These are phyloP conservation scores for Neofusicoccum kwambonambiense DNA, from an alignment of 2,329 filamentous ascomycete genomes.

Conservation along the genomic window DNA sequence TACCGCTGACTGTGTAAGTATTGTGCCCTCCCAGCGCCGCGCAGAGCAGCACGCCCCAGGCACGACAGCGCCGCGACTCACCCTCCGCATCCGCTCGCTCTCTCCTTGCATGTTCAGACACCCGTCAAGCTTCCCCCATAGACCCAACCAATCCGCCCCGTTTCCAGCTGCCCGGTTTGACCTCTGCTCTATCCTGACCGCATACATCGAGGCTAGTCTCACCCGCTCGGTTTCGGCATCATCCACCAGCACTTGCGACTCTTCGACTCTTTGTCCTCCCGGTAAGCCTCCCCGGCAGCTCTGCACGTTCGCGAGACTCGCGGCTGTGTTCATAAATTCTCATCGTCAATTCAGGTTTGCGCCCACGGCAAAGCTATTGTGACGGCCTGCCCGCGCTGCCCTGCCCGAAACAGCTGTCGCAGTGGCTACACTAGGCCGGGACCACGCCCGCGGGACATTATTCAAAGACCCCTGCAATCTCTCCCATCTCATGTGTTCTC, in stretches of 20 bases:
- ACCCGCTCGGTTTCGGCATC: conserved; percentile 18
- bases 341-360: not conserved
- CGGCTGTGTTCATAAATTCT: conserved; percentile 9
- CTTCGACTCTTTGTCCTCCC: conserved; percentile 11
- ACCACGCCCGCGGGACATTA: conserved; percentile 3
- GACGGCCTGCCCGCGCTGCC: conserved; percentile 3
- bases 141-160: conserved; percentile 17
- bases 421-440: conserved; percentile 13
- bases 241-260: conserved; percentile 3
- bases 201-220: conserved; percentile 18
- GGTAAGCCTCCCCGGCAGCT: conserved; percentile 1
- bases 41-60: not conserved
- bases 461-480: conserved; percentile 19
- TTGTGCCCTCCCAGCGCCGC: conserved; percentile 2
- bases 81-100: conserved; percentile 16
- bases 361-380: conserved; percentile 4
- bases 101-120: conserved; percentile 19
- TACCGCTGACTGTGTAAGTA: conserved; percentile 19
- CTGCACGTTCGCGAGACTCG: conserved; percentile 19
- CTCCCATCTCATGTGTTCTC: not conserved
- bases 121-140: conserved; percentile 15
- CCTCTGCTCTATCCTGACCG: conserved; percentile 19
- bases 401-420: conserved; percentile 14
- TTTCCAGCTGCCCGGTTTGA: conserved; percentile 18
- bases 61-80: conserved; percentile 17